These are phyloP conservation scores for Vigna unguiculata DNA, from an alignment of 306 rosid genomes.

Conservation along the genomic window DNA sequence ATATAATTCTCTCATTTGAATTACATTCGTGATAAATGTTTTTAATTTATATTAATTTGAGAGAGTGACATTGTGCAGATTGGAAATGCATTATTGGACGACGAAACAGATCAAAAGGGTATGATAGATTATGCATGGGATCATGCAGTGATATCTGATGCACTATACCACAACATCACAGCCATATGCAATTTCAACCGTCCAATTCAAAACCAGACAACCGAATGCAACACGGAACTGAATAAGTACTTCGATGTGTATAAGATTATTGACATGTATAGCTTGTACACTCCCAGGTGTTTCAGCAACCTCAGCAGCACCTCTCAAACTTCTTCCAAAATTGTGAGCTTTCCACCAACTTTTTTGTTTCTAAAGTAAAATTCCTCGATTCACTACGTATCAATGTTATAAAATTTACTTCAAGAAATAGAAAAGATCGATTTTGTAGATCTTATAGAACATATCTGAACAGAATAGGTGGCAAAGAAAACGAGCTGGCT, in stretches of 20 bases:
- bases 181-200: conserved; percentile 49
- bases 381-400: not conserved
- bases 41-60: not conserved
- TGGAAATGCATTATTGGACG: conserved; percentile 62
- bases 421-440: not conserved
- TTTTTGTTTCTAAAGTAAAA: not conserved
- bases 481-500: conserved; percentile 51
- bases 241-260: conserved; percentile 50
- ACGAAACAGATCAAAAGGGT: conserved; percentile 63
- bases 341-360: conserved; percentile 41
- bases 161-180: conserved; percentile 48
- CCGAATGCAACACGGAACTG: conserved; percentile 39
- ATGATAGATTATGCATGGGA: conserved; percentile 70
- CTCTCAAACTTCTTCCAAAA: conserved; percentile 35
- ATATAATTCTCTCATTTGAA: not conserved
- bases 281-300: conserved; percentile 61
- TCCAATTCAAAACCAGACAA: conserved; percentile 31
- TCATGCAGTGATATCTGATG: conserved; percentile 65
- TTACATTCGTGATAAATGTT: not conserved
- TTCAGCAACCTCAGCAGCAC: conserved; percentile 31
- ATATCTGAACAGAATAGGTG: conserved; percentile 33
- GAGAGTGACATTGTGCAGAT: conserved; percentile 40
- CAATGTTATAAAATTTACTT: not conserved
- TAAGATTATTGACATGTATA: conserved; percentile 57
- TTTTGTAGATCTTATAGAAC: not conserved